Conservation (phyloP, 345 rosid species). For the Corymbia maculata region DNA sequence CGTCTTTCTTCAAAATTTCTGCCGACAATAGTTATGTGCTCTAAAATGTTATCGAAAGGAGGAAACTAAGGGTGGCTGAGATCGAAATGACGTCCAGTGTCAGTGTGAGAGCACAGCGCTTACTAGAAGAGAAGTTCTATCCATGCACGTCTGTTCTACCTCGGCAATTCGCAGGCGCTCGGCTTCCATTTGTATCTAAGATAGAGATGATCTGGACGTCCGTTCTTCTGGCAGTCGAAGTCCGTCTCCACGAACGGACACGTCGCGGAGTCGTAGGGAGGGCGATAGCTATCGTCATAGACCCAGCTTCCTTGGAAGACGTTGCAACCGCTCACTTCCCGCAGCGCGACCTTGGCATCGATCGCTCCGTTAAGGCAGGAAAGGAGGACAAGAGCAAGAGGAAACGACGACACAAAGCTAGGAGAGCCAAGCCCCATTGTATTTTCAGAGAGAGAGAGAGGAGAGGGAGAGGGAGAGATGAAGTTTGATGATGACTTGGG, state of each 20-base stretch:
- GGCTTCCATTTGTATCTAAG: conserved; percentile 54
- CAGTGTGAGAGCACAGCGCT: not conserved
- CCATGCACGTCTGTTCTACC: conserved; percentile 11
- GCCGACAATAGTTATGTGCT: not conserved
- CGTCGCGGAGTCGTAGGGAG: conserved; percentile 19
- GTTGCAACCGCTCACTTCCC: conserved; percentile 5
- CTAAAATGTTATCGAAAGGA: not conserved
- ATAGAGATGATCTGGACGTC: conserved; percentile 37
- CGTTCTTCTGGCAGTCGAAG: conserved; percentile 46
- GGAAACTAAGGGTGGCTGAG: not conserved
- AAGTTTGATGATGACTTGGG: not conserved
- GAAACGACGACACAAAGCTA: not conserved
- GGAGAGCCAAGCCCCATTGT: conserved; percentile 1
- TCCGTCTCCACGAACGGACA: conserved; percentile 45
- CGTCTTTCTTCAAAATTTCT: not conserved
- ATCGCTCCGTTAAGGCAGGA: not conserved
- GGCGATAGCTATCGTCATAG: conserved; percentile 5
- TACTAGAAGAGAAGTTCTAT: not conserved
- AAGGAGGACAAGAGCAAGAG: not conserved
- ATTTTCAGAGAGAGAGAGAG: not conserved
- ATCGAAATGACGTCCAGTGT: not conserved
- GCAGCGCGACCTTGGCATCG: not conserved
- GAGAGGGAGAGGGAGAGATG: not conserved
- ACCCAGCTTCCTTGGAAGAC: conserved; percentile 45
- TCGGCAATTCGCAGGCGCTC: conserved; percentile 22